phyloP scores from a whole-genome alignment of 2,329 filamentous ascomycete genomes.

The Cordyceps tenuipes region DNA sequence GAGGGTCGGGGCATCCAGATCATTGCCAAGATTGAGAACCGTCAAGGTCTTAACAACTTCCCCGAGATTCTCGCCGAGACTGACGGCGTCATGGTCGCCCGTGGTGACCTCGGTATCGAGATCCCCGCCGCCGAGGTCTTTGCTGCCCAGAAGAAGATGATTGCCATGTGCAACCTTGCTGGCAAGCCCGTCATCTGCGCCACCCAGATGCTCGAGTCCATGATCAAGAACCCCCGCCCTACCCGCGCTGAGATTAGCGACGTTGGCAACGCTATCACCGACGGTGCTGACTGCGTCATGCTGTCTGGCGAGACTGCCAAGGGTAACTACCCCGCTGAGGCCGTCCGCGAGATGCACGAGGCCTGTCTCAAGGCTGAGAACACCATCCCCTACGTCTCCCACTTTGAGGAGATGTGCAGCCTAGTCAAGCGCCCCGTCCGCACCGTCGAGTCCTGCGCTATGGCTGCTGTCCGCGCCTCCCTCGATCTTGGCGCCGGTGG shows the following conservation, averaged over 20 bases:
- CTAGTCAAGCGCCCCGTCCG: conserved; percentile 75
- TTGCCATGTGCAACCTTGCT: conserved; percentile 98
- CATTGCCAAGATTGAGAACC: conserved; percentile 99
- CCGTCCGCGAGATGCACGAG: conserved; percentile 96
- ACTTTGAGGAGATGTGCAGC: conserved; percentile 90
- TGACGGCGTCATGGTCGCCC: conserved; percentile 98
- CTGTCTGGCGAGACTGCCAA: conserved; percentile 98
- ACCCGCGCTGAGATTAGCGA: conserved; percentile 98
- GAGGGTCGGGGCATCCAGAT: conserved; percentile 97
- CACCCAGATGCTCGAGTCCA: conserved; percentile 99
- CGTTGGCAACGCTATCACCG: conserved; percentile 94
- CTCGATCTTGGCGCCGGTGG: conserved; percentile 94
- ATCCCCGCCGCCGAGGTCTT: conserved; percentile 98
- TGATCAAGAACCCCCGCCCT: conserved; percentile 99
- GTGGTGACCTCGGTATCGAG: conserved; percentile 93
- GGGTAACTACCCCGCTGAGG: conserved; percentile 86
- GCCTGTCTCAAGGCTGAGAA: conserved; percentile 95
- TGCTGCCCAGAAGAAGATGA: conserved; percentile 99
- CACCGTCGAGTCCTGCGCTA: conserved; percentile 88
- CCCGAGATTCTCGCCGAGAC: conserved; percentile 92
- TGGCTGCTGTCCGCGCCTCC: conserved; percentile 91
- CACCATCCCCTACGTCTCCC: conserved; percentile 91
- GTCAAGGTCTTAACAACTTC: conserved; percentile 99
- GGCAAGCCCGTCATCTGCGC: conserved; percentile 99
- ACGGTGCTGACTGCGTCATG: conserved; percentile 99